Conservation (phyloP, 257 asterid genomes). For the Solanum tarijense region DNA sequence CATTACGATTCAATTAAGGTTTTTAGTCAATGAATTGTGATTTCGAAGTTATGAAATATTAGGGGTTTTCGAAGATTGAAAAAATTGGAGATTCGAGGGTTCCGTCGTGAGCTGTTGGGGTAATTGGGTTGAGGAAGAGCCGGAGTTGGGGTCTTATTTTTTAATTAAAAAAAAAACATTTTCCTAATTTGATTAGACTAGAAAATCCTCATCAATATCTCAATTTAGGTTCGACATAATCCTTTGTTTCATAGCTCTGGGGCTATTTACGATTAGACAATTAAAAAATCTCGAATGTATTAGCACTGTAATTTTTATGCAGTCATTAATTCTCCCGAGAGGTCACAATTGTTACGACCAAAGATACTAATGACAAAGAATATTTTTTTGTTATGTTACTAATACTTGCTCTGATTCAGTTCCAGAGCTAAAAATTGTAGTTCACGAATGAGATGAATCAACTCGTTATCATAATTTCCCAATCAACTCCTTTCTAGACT, state of each 20-base stretch:
- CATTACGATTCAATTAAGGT: constrained; percentile 23
- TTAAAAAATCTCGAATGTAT: accelerated
- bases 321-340: too few relatives aligned
- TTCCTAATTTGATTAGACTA: neutral
- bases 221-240: neutral
- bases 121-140: neutral
- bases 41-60: neutral
- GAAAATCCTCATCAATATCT: neutral
- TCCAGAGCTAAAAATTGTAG: too few relatives aligned
- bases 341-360: neutral
- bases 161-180: too few relatives aligned
- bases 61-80: neutral
- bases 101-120: neutral
- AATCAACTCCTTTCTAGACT: too few relatives aligned
- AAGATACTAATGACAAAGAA: too few relatives aligned
- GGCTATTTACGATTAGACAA: too few relatives aligned
- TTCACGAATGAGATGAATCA: neutral
- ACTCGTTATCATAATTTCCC: too few relatives aligned
- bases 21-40: neutral
- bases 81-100: neutral
- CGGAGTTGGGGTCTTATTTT: neutral
- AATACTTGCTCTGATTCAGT: neutral
- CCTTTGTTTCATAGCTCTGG: neutral
- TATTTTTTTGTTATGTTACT: too few relatives aligned
- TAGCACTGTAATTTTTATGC: too few relatives aligned